Conservation (phyloP, 208 protist species). For the Tetramitus jugosus region DNA sequence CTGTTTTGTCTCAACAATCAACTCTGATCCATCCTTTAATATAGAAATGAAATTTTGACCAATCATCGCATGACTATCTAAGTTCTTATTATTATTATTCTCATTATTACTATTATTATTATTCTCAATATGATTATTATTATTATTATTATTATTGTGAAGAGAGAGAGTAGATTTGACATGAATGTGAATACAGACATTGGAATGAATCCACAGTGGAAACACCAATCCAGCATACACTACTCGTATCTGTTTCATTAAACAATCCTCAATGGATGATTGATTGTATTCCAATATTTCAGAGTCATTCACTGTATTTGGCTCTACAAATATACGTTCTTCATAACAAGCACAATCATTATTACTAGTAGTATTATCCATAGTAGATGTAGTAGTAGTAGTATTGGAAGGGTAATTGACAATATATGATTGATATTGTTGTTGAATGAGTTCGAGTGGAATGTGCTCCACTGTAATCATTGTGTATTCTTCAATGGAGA, state of each 20-base stretch:
- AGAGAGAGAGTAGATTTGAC: conserved; percentile 49
- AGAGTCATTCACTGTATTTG: conserved; percentile 70
- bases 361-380: too few relatives aligned
- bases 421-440: conserved; percentile 16
- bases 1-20: conserved; percentile 5
- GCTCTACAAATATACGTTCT: conserved; percentile 59
- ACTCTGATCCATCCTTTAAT: not conserved
- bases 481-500: not conserved
- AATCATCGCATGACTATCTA: not conserved
- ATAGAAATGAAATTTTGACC: not conserved
- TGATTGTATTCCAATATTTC: conserved; percentile 80
- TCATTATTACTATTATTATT: not conserved
- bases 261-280: conserved; percentile 57
- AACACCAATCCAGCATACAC: conserved; percentile 53
- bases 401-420: too few relatives aligned
- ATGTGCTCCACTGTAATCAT: not conserved
- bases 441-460: not conserved
- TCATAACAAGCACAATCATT: too few relatives aligned
- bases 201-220: conserved; percentile 38
- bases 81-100: not conserved
- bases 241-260: conserved; percentile 69
- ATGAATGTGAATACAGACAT: not conserved
- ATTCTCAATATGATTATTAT: not conserved
- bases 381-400: too few relatives aligned
- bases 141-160: not conserved